A percentile compares a stretch with the other conserved stretches of the same genome.
These are phyloP conservation scores for Aspergillus melleus DNA, from an alignment of 2,329 filamentous ascomycete species.

Conservation along the genomic window DNA sequence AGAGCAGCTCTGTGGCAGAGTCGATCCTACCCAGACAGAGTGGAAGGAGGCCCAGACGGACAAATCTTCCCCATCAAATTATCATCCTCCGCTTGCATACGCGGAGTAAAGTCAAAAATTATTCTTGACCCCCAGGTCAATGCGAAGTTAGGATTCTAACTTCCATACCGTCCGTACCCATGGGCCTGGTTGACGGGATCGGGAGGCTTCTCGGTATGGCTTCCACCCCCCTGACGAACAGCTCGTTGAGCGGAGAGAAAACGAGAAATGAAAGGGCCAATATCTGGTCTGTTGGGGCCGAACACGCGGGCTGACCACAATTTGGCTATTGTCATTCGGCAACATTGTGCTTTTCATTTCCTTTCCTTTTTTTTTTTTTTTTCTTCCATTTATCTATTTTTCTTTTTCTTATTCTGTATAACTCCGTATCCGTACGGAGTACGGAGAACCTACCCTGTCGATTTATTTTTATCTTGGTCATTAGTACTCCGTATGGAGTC, in stretches of 20 bases:
- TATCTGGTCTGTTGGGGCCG: not conserved
- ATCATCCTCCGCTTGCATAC: not conserved
- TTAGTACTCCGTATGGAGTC: not conserved
- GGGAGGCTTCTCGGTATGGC: conserved; percentile 6
- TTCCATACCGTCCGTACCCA: not conserved
- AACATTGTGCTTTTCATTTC: not conserved
- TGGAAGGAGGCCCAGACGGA: not conserved
- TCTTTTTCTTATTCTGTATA: no score
- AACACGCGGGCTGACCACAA: not conserved
- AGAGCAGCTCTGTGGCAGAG: no score
- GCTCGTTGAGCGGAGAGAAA: not conserved
- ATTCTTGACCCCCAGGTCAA: not conserved
- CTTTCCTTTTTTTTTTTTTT: no score
- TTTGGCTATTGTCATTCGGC: not conserved
- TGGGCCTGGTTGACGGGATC: conserved; percentile 9
- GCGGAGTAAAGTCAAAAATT: not conserved
- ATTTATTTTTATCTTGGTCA: not conserved
- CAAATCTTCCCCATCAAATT: not conserved
- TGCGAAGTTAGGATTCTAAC: not conserved
- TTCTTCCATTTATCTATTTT: not conserved
- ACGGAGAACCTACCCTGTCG: not conserved
- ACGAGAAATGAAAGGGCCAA: not conserved
- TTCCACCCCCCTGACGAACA: not conserved
- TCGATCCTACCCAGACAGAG: no score
- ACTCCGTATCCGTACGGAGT: not conserved